phyloP scores from a whole-genome alignment of 805 yeast species.

The Myxozyma vanderwaltii region DNA sequence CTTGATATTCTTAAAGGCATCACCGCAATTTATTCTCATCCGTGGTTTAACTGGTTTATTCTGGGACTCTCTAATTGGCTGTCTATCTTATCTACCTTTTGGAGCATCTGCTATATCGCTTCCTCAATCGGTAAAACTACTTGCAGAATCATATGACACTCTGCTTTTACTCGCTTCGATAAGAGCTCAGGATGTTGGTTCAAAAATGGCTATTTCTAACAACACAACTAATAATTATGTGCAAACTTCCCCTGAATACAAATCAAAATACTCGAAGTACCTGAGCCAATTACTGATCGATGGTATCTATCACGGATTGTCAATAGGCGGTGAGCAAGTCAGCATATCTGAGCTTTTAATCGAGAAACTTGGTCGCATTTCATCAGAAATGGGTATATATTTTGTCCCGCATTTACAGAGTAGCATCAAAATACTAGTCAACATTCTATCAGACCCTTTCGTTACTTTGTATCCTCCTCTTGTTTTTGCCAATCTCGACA shows the following conservation, averaged over 20 bases:
- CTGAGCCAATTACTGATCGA: conserved; percentile 11
- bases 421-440: conserved; percentile 6
- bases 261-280: conserved; percentile 6
- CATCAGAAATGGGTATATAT: conserved; percentile 11
- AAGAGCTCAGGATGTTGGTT: conserved; percentile 15
- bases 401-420: conserved; percentile 21
- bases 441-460: conserved; percentile 28
- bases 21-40: conserved; percentile 15
- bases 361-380: conserved; percentile 10
- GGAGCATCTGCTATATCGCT: conserved; percentile 23
- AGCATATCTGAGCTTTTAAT: conserved; percentile 19
- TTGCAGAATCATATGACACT: conserved; percentile 11
- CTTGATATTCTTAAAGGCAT: not conserved
- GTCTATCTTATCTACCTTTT: conserved; percentile 27
- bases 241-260: not conserved
- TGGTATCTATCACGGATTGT: conserved; percentile 20
- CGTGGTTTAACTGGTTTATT: conserved; percentile 29
- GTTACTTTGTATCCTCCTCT: conserved; percentile 28
- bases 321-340: conserved; percentile 25
- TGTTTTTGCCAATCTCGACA: conserved; percentile 5
- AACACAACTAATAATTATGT: too few species aligned
- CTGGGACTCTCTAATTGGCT: conserved; percentile 28
- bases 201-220: conserved; percentile 8
- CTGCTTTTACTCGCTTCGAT: conserved; percentile 16
- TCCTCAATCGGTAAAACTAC: conserved; percentile 12